Evolutionary conservation across 495 filamentous ascomycete species (phyloP).

Genomic region (Patellaria atrata): DNA sequence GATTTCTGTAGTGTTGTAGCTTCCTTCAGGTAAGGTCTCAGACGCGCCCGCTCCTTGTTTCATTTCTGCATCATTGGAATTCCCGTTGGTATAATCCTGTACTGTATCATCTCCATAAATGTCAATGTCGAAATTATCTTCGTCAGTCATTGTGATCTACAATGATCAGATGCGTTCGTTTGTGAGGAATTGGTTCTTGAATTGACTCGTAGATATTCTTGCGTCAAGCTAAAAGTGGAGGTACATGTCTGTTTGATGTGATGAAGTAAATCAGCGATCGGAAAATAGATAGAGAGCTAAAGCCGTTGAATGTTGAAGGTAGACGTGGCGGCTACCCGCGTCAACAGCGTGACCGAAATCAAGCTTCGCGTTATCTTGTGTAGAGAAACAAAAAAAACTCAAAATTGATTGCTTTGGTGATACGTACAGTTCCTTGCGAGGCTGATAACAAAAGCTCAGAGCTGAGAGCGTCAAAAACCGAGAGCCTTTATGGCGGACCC

Average conservation of each 20-base stretch:
- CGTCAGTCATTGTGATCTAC: constrained; percentile 52
- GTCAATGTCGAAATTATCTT: constrained; percentile 97
- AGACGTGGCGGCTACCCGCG: too few species aligned
- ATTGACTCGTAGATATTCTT: constrained; percentile 19
- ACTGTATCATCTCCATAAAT: constrained; percentile 76
- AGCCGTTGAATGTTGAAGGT: too few species aligned
- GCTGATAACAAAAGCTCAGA: constrained; percentile 9
- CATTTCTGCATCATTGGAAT: constrained; percentile 19
- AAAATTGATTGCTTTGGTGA: too few species aligned
- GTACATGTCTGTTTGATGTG: constrained; percentile 17
- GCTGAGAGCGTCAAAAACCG: constrained; percentile 9
- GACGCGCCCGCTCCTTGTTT: constrained; percentile 6
- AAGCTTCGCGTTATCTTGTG: too few species aligned
- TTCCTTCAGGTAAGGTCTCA: background rate
- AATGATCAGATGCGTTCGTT: background rate
- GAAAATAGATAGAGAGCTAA: constrained; percentile 6
- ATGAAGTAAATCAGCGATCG: background rate
- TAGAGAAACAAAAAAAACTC: too few species aligned
- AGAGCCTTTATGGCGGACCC: constrained; percentile 22
- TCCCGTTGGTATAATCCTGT: constrained; percentile 25
- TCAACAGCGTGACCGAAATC: too few species aligned
- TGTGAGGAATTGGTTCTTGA: constrained; percentile 4
- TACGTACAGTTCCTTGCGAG: constrained; percentile 18
- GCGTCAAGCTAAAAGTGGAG: constrained; percentile 12
- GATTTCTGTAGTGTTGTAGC: constrained; percentile 5